Base-by-base conservation (phyloP, 495 filamentous ascomycete species). In the Penicillium canescens region DNA sequence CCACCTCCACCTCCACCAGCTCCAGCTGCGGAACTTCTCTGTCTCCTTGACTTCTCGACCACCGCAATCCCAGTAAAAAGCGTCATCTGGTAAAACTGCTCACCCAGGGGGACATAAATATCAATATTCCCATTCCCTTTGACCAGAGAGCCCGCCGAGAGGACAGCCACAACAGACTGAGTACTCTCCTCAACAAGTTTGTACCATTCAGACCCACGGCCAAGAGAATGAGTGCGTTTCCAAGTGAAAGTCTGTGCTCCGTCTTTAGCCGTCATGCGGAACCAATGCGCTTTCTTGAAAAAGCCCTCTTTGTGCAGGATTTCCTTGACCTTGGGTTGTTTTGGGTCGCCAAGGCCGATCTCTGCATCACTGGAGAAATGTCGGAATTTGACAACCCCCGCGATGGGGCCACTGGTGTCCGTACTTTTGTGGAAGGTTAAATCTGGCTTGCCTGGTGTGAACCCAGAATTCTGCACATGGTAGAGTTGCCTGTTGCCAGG, bases 301-400 rank as follows among this genome's bases (percentile, higher is more conserved):
- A 53, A 36, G n/a, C 58, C 56, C 33, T 66, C 59, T 14, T 59
- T 61, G 39, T 56, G 54, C 5, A 74, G 39, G 14, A 62, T 50
- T 34, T 68, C 66, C 62, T 68, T 72, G 10, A 44, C 37, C 24
- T 42, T 52, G 26, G 57, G 42, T 1, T 52, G 31, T 13, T 55
- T 39, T 0, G 66, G 66, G 37, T 72, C 62, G 34, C 67, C 67
- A 9, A 73, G 56, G 12, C 71, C 68, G 35, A 74, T 54, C 42
- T 66, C 62, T 18, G 58, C 45, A 52, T 68, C 61, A 23, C 61
- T 54, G 5, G 71, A 72, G 49, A 76, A 67, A 37, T 69, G 68
- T 12, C 55, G 58, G 60, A 66, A 76, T 46, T 70, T 68, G 54
- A 62, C 66, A 7, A 67, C 56, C 0, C 59, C 70, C 35, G 52